Conservation (phyloP, 2,329 filamentous ascomycete genomes). For the Hortaea werneckii region DNA sequence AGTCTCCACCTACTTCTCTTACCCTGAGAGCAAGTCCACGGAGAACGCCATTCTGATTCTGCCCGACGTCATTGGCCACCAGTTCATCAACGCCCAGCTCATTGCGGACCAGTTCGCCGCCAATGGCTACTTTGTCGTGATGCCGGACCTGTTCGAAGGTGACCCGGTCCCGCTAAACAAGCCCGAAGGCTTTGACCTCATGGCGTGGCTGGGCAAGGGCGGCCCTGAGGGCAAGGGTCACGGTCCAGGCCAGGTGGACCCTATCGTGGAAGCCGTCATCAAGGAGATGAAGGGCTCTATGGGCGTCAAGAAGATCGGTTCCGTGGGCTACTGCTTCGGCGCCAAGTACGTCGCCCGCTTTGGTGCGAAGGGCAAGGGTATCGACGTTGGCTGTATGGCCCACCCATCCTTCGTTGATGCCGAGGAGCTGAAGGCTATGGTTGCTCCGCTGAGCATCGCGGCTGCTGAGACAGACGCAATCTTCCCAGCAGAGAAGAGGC, state of each 20-base stretch:
- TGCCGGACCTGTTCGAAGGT: slow-evolving; percentile 63
- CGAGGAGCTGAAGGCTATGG: slow-evolving; percentile 49
- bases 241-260: slow-evolving; percentile 38
- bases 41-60: slow-evolving; percentile 48
- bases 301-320: slow-evolving; percentile 39
- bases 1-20: slow-evolving; percentile 48
- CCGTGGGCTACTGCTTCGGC: slow-evolving; percentile 38
- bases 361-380: slow-evolving; percentile 42
- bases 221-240: slow-evolving; percentile 28
- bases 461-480: slow-evolving; percentile 53
- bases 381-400: slow-evolving; percentile 62
- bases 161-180: slow-evolving; percentile 49
- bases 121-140: slow-evolving; percentile 59
- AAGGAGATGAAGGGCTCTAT: slow-evolving; percentile 37
- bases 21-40: slow-evolving; percentile 42
- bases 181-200: slow-evolving; percentile 39
- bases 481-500: slow-evolving; percentile 47
- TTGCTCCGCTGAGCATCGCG: slow-evolving; percentile 50
- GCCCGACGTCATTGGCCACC: slow-evolving; percentile 49
- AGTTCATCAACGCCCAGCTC: slow-evolving; percentile 41
- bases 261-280: slow-evolving; percentile 40
- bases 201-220: slow-evolving; percentile 36
- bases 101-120: slow-evolving; percentile 67
- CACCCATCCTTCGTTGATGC: slow-evolving; percentile 66
- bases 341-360: slow-evolving; percentile 53